Evolutionary conservation across 2,329 filamentous ascomycete species (phyloP), one percentile per base, ranked within the genome.

Genomic region (Colletotrichum agaves): DNA sequence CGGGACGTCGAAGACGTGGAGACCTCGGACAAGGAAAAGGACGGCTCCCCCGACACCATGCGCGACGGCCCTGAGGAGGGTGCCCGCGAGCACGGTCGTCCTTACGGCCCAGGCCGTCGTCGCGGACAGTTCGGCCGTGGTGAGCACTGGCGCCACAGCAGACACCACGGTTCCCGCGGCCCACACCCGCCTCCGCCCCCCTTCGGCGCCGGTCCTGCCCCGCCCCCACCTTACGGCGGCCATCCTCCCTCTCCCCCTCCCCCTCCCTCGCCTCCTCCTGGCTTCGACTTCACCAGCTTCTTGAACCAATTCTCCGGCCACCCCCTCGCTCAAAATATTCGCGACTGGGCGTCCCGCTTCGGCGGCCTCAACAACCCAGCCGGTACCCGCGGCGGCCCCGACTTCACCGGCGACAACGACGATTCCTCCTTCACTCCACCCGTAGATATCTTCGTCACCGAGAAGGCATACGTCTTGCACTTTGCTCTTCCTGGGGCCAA

Each of bases 401-500:
- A 21, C 23, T 39, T 39, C 33, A 13, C 53, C 63, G 53, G 56
- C 35, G 35, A 61, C 49, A 67, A 70, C 41, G 75, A 76, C 43
- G 74, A 74, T 43, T 78, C 81, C 60, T 76, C 82, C 65, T 91
- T 92, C 77, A 77, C 78, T 5, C 91, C 91, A 0, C 88, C 90
- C n/a, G 82, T 90, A 62, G 93, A 97, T 76, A 81, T 94, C 71
- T 96, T 95, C 82, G 87, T 91, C 76, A 91, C 90, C 5, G 79
- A 87, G 6, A 79, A 81, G 35, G 79, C 87, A 13, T 94, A 89
- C 76, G 81, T 93, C 47, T 80, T 96, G 8, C 92, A 96, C 77
- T 81, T 94, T 73, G 90, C 92, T 1, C 84, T 97, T 0, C 92
- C 93, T 0, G 93, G 93, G 27, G 92, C 90, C 2, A 90, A 90